Base-by-base conservation (phyloP, 108 stramenopile species). In the Poteriospumella lacustris region DNA sequence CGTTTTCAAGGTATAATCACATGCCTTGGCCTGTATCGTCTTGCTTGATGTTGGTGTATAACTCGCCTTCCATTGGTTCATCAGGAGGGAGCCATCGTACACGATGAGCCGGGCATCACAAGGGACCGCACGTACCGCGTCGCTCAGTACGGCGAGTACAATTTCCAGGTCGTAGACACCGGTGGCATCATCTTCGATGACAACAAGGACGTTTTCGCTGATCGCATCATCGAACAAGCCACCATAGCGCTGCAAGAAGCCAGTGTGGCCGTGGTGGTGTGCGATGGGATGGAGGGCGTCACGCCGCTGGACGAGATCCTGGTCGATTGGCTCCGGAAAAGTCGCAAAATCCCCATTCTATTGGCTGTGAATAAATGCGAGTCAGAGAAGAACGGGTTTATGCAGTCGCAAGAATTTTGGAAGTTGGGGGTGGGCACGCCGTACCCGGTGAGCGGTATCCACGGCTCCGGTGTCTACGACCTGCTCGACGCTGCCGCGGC, bases 321-420 rank as follows among this genome's bases (percentile, higher is more conserved):
- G 73, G 94, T 94, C 33, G 85, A 87, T 0, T 97, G 94, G 84
- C 79, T 97, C 64, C 84, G 96, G 62, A 19, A n/a, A 2, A 12
- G 43, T 3, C 88, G 84, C 78, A 79, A 90, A 9, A 88, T 95
- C 75, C 94, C 94, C 26, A 89, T 93, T 9, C 39, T 87, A 24
- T 82, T 97, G 68, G 95, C 94, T 31, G 95, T 97, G 56, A 97
- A 97, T 86, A 97, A 97, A 82, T 97, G 96, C 86, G 96, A 97
- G 24, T 1, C 34, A 1, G 86, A 88, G 85, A 64, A 26, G 36
- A 3, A 33, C 28, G 60, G 60, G 3, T 31, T 64, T 64, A 34
- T 34, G 5, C 60, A 64, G 24, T 26, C 60, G 36, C 60, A 64
- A 64, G 94, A 96, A 43, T 97, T 96, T 88, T 96, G 94, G 93